Conservation (phyloP, 495 filamentous ascomycete species). For the Letharia columbiana region DNA sequence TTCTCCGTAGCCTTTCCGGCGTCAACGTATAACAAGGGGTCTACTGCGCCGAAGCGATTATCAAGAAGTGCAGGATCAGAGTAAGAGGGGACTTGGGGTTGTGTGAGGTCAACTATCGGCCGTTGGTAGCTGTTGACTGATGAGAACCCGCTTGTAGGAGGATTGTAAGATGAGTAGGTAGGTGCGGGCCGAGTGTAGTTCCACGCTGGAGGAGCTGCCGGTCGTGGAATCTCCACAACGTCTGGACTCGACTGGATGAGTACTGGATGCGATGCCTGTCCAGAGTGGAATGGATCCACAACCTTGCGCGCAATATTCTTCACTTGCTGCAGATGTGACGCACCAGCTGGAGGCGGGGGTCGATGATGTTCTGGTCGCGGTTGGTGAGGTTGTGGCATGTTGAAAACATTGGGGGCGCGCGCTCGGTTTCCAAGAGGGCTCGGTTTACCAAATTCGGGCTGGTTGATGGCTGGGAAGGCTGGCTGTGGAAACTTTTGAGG, state of each 20-base stretch:
- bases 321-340: constrained; percentile 20
- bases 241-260: constrained; percentile 24
- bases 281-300: constrained; percentile 40
- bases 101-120: constrained; percentile 41
- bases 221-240: constrained; percentile 40
- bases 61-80: constrained; percentile 25
- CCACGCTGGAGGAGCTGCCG: constrained; percentile 35
- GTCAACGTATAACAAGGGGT: constrained; percentile 66
- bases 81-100: constrained; percentile 26
- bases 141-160: constrained; percentile 8
- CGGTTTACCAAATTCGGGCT: constrained; percentile 53
- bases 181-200: constrained; percentile 33
- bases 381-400: constrained; percentile 43
- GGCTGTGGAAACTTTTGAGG: constrained; percentile 15
- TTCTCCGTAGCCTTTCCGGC: constrained; percentile 69
- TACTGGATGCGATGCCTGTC: constrained; percentile 25
- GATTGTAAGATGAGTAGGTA: constrained; percentile 34
- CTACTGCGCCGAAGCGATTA: constrained; percentile 37
- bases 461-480: constrained; percentile 19
- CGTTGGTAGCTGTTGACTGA: constrained; percentile 36
- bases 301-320: constrained; percentile 13
- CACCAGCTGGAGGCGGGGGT: constrained; percentile 23
- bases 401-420: constrained; percentile 41
- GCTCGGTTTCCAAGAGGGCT: constrained; percentile 40
- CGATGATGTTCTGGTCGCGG: constrained; percentile 44